Evolutionary conservation across 257 asterid species (phyloP).

Genomic region (Solanum chmielewskii): DNA sequence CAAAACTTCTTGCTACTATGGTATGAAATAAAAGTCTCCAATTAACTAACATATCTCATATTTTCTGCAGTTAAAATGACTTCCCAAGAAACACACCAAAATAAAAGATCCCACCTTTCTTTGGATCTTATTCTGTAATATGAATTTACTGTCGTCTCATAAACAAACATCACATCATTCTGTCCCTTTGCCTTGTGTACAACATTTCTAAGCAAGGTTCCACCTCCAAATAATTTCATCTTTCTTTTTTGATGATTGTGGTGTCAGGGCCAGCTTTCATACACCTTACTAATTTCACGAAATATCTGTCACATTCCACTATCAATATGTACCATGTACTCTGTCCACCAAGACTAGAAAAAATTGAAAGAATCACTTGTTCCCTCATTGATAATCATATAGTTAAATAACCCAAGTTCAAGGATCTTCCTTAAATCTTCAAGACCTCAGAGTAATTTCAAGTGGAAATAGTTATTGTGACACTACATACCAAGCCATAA

Average conservation of each 20-base stretch:
- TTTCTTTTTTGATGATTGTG: not conserved
- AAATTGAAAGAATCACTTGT: not conserved
- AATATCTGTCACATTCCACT: not conserved
- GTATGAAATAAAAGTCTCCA: not conserved
- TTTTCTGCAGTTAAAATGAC: not conserved
- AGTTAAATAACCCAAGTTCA: not conserved
- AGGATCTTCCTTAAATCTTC: not conserved
- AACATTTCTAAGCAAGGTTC: not conserved
- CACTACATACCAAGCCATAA: not conserved
- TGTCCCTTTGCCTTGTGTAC: not conserved
- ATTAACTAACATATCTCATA: not conserved
- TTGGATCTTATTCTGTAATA: not conserved
- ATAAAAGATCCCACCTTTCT: not conserved
- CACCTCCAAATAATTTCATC: not conserved
- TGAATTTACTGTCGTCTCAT: not conserved
- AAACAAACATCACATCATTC: not conserved
- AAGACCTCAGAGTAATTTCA: not conserved
- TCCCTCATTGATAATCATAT: not conserved
- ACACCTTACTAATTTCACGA: no score
- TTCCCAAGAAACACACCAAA: not conserved
- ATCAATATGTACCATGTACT: not conserved
- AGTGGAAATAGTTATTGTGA: not conserved
- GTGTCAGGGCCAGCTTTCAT: not conserved
- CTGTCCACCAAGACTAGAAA: not conserved
- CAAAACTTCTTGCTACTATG: not conserved